Base-by-base conservation (phyloP, 371 early-diverging fungal genomes). In the Smittium culicis region DNA sequence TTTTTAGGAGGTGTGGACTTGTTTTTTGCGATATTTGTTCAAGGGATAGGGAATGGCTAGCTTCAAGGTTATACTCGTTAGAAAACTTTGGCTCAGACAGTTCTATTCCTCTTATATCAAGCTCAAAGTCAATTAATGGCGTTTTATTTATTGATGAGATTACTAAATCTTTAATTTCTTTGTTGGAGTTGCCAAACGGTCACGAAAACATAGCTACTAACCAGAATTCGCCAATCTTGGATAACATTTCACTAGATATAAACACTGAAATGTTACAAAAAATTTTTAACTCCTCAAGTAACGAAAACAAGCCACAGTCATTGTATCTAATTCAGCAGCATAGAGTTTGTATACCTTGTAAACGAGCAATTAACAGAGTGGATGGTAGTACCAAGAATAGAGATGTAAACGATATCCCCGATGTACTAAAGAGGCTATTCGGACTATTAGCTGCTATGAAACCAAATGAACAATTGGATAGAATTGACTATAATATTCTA, bases 1-100 rank as follows among this genome's bases (percentile, higher is more conserved):
- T n/a, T n/a, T n/a, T n/a, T 64, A 81, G 83, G 65, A 86, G 89
- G n/a, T 92, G 93, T 81, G 91, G 93, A 25, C 74, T 82, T 8
- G 82, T 90, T 63, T 86, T 87, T 29, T 92, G 92, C 71, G 87
- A 88, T 71, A 72, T 75, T 3, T 91, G 89, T 68, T 86, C 88
- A 0, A 75, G 79, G 25, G 75, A 78, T 1, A 80, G 87, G 24
- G 76, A 82, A 2, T 78, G 79, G 60, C 66, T 88, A 1, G 72
- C 76, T 1, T 60, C 73, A 31, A 69, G 72, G 0, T 34, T 68
- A 5, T 35, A 61, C 54, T 66, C 45, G 3, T 25, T 61, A 17
- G 67, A 66, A n/a, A 32, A 59, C 17, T 33, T 27, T 5, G 34
- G 56, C 3, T 20, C 3, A 56, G 27, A 27, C 33, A 59, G 58